A percentile compares a stretch with the other conserved stretches of the same genome.
Conservation (phyloP, 495 filamentous ascomycete species). For the Trichoderma asperelloides region DNA sequence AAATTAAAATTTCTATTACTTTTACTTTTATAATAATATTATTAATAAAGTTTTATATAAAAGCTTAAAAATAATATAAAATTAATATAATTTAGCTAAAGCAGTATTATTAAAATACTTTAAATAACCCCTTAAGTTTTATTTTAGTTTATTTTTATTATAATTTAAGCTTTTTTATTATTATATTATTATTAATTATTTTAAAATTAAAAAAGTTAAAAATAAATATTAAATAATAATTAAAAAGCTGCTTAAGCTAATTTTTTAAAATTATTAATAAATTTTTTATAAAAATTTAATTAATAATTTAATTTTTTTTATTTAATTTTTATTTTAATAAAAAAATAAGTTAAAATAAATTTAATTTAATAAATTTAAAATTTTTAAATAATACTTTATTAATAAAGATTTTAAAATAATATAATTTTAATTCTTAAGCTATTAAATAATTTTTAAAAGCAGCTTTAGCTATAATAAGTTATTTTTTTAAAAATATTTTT, state of each 20-base stretch:
- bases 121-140: too few species aligned
- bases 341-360: too few species aligned
- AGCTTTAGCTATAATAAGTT: slow-evolving; percentile 10
- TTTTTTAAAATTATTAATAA: background rate
- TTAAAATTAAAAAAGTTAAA: slow-evolving; percentile 6
- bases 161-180: background rate
- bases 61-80: background rate
- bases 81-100: background rate
- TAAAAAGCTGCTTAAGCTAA: background rate
- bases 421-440: background rate
- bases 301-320: too few species aligned
- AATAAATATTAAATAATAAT: background rate
- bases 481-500: too few species aligned
- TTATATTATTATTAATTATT: background rate
- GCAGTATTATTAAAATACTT: too few species aligned
- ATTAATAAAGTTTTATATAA: background rate
- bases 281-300: too few species aligned
- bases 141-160: too few species aligned
- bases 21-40: background rate
- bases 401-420: slow-evolving; percentile 1
- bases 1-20: background rate
- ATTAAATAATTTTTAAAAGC: too few species aligned
- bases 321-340: too few species aligned
- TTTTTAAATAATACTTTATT: too few species aligned
- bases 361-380: slow-evolving; percentile 6